Base-by-base conservation (phyloP, 495 filamentous ascomycete genomes). In the Hyaloscypha bicolor region DNA sequence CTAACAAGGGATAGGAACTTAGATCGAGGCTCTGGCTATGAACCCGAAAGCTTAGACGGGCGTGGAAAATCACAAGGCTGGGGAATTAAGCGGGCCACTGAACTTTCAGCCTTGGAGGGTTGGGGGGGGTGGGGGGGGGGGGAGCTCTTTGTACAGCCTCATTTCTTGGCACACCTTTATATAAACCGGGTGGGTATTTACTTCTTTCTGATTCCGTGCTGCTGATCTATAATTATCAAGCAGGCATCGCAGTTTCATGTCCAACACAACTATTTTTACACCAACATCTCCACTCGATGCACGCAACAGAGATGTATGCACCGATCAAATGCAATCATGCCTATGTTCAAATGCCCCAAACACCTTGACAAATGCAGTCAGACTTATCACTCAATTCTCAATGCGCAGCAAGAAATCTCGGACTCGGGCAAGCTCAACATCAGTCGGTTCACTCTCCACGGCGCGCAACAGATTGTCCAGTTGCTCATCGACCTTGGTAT, bases 331-430 rank as follows among this genome's bases (percentile, higher is more conserved):
- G 16, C 42, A 6, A 19, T 48, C 11, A 48, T 48, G 53, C 19
- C 53, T 19, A 48, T 48, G 42, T 19, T 48, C 42, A 3, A 56
- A 56, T 56, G 22, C 53, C 53, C 22, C 53, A 11, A 56, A 56
- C 53, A n/a, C 53, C 53, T 6, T 56, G 53, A 25, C 21, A 56
- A 29, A 56, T 56, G 53, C 16, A 57, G 14, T 70, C 58, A 63
- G 11, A 66, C 63, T 48, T 19, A 48, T 48, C 11, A 48, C 16
- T 48, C 42, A 48, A 67, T 51, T 76, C 56, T 91, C 90, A 12
- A 93, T 88, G 63, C 89, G 89, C 30, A 87, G 85, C 67, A 94
- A 75, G 73, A 94, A 93, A 58, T 91, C 85, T 73, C 86, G 79
- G 31, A 94, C 88, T 35, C 91, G 79, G 25, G 83, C 83, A 30